Evolutionary conservation across 163 green algal species (phyloP).

Genomic region (Coccomyxa subellipsoidea): DNA sequence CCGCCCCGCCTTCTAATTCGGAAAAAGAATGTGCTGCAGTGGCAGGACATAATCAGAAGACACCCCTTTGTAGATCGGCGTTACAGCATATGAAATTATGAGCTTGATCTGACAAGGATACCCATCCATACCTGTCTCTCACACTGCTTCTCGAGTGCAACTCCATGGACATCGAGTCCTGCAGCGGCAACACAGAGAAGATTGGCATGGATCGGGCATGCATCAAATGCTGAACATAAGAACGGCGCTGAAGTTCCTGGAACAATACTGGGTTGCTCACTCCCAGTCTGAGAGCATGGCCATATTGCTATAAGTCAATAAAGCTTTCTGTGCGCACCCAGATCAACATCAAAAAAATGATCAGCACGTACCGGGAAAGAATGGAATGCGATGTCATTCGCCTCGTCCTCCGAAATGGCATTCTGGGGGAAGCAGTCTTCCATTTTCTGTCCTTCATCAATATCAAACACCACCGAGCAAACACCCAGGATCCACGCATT

Average conservation of each 20-base stretch:
- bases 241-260: too few relatives aligned
- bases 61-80: neutral
- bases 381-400: conserved; percentile 57
- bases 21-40: conserved; percentile 65
- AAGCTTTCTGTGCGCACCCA: neutral
- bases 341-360: neutral
- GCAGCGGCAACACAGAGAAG: neutral
- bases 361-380: conserved; percentile 54
- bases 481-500: conserved; percentile 16
- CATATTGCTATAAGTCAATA: too few relatives aligned
- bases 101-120: neutral
- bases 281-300: too few relatives aligned
- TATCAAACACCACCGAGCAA: conserved; percentile 57
- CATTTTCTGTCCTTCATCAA: conserved; percentile 59
- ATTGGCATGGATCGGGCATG: too few relatives aligned
- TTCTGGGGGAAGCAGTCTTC: conserved; percentile 36
- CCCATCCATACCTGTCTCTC: conserved; percentile 52
- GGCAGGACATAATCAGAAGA: neutral
- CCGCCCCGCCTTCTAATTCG: conserved; percentile 35
- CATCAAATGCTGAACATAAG: too few relatives aligned
- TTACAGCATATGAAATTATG: neutral
- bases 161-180: conserved; percentile 73
- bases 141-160: conserved; percentile 51
- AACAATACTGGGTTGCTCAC: too few relatives aligned
- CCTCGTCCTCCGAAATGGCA: conserved; percentile 45